Evolutionary conservation across 192 early-diverging fungal genomes (phyloP), one percentile per base, ranked within the genome.

Genomic region (Linnemannia hyalina): DNA sequence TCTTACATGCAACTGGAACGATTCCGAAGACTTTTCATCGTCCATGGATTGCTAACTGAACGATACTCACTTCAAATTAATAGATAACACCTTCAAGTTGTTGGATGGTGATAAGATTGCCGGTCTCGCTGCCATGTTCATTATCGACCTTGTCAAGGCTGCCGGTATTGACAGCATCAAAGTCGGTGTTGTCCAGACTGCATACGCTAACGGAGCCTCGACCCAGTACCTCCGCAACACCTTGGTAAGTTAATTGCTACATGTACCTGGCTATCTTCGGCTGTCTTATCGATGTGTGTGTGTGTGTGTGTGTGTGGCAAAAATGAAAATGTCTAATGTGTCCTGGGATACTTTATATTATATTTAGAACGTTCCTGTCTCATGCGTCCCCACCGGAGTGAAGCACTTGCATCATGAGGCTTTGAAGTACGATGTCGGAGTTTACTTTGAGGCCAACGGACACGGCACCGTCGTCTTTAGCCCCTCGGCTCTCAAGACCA

Each of bases 361-460:
- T 78, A 75, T 81, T 70, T 91, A 95, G 93, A 90, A 96, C 89
- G 95, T 99, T 41, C 98, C 98, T 40, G 98, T 99, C 22, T 95
- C 97, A 29, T 99, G 97, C 90, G 97, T 98, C 38, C 92, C 95
- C 63, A 99, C 99, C 11, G 99, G 99, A 78, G 99, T 99, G 77
- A 99, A 99, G 94, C 95, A 99, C 90, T 91, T 99, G 82, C 99
- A 99, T 85, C 99, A 99, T 88, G 98, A 97, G 80, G 99, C 99
- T 41, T 95, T 97, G 88, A 95, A 96, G 82, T 99, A 97, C 89
- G 97, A 98, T 88, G 95, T 99, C 80, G 99, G 99, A 85, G 97
- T 99, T 54, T 99, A 99, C 92, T 99, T 99, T 95, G 99, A 99
- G 89, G 99, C 99, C 57, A 99, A 99, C 81, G 99, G 99, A 75